phyloP scores from a whole-genome alignment of 495 filamentous ascomycete species.

The Wilcoxina mikolae region DNA sequence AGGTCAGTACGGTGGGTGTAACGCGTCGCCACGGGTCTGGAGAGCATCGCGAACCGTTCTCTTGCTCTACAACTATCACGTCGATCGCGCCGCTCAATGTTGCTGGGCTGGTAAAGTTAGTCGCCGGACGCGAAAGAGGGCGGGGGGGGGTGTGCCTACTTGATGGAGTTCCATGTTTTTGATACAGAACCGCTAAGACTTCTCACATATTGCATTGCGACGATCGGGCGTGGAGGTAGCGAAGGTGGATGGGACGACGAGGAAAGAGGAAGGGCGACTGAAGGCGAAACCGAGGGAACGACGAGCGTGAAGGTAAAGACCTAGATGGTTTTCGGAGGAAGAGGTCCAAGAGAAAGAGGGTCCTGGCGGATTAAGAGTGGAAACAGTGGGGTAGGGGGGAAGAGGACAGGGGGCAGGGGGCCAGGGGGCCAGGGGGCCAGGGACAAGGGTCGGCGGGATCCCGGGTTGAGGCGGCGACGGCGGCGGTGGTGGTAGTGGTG shows the following conservation, averaged over 20 bases:
- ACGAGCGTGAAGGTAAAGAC: too few relatives aligned
- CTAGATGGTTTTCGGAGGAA: too few relatives aligned
- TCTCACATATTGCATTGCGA: slow-evolving; percentile 87
- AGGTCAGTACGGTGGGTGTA: neutral
- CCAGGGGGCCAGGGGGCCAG: neutral
- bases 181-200: slow-evolving; percentile 91
- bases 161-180: slow-evolving; percentile 99
- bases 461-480: neutral
- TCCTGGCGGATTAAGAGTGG: too few relatives aligned
- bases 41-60: slow-evolving; percentile 51
- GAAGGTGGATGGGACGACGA: neutral
- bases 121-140: neutral
- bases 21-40: neutral
- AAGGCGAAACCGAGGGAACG: neutral
- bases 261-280: neutral
- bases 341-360: too few relatives aligned
- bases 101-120: slow-evolving; percentile 41
- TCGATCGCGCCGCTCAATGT: slow-evolving; percentile 96
- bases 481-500: neutral
- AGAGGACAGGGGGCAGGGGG: too few relatives aligned
- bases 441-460: neutral
- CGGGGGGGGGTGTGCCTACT: slow-evolving; percentile 30
- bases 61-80: slow-evolving; percentile 95
- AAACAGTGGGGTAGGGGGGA: too few relatives aligned
- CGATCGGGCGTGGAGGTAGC: too few relatives aligned